phyloP scores from a whole-genome alignment of 129 eudicot genomes.

The Dittrichia graveolens region DNA sequence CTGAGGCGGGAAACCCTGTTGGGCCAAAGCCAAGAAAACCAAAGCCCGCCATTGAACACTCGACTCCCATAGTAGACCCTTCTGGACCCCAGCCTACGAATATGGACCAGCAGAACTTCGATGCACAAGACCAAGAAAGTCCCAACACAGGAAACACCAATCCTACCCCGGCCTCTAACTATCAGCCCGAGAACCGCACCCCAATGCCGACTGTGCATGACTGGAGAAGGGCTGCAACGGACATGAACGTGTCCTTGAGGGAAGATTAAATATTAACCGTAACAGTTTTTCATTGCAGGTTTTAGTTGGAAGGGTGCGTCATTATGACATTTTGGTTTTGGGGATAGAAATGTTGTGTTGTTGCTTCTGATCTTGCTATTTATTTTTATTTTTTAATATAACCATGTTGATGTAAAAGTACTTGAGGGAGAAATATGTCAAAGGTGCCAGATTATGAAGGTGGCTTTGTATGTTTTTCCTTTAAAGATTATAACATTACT shows the following conservation, averaged over 20 bases:
- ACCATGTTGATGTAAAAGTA: slow-evolving; percentile 14
- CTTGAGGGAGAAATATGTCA: neutral
- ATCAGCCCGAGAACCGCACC: slow-evolving; percentile 39
- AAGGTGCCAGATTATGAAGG: slow-evolving; percentile 6
- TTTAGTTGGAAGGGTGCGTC: slow-evolving; percentile 14
- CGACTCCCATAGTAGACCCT: slow-evolving; percentile 20
- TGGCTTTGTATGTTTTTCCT: neutral
- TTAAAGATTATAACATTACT: neutral
- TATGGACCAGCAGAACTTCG: slow-evolving; percentile 37
- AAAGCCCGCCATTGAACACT: neutral
- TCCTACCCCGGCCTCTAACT: slow-evolving; percentile 25
- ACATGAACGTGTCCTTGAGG: slow-evolving; percentile 65
- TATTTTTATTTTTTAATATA: neutral
- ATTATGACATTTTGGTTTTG: slow-evolving; percentile 23
- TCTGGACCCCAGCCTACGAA: slow-evolving; percentile 23
- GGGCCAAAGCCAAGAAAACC: slow-evolving; percentile 34
- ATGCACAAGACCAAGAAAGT: slow-evolving; percentile 36
- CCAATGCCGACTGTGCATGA: slow-evolving; percentile 34
- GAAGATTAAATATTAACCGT: slow-evolving; percentile 22
- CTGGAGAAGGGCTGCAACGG: slow-evolving; percentile 49
- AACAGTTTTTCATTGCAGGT: neutral
- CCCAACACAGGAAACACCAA: slow-evolving; percentile 27
- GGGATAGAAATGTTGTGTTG: slow-evolving; percentile 21
- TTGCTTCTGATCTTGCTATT: neutral
- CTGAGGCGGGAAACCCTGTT: slow-evolving; percentile 29